Base-by-base conservation (phyloP, 495 filamentous ascomycete genomes). In the Hyaloscypha variabilis region DNA sequence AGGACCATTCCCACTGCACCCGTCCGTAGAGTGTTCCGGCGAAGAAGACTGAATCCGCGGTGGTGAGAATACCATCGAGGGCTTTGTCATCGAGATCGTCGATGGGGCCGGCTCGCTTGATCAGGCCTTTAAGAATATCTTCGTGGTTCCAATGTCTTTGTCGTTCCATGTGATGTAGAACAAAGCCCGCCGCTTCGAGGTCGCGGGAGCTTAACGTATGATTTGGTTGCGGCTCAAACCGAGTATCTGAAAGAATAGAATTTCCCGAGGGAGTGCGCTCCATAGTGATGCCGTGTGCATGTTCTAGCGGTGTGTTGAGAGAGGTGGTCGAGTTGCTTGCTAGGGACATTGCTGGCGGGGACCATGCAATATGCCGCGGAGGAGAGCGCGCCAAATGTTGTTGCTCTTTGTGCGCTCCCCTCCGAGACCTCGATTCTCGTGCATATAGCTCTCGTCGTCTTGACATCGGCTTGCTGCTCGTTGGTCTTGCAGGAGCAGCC, bases 41-140 rank as follows among this genome's bases (percentile, higher is more conserved):
- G 72, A 85, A 86, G 75, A 86, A 85, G 53, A 86, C 75, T 53
- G 80, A 75, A 72, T 86, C 83, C 23, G 76, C 78, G 28, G 82
- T 78, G 23, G 75, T 79, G 67, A 86, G 81, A 58, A 85, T 82
- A 68, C 74, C 75, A 31, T 77, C 72, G 3, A 86, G 76, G 13
- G 78, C 77, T 19, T 78, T 75, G 68, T 83, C 78, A 75, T 85
- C 82, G 21, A 84, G 28, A 17, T 50, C 25, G 74, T 83, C 81
- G n/a, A 83, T 51, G 21, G 28, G 31, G 29, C 36, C 19, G 49
- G 54, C 30, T 46, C 54, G 25, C 8, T 63, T 54, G 29, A 73
- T 71, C 11, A 71, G 23, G 23, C 62, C 51, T 13, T 66, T 68
- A 13, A 73, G 60, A 10, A 65, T 66, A 10, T 64, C 63, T 25